Percentiles rank a stretch among this genome's conserved stretches.
These are phyloP conservation scores for Microdochium bolleyi DNA, from an alignment of 2,329 filamentous ascomycete genomes.

Conservation along the genomic window DNA sequence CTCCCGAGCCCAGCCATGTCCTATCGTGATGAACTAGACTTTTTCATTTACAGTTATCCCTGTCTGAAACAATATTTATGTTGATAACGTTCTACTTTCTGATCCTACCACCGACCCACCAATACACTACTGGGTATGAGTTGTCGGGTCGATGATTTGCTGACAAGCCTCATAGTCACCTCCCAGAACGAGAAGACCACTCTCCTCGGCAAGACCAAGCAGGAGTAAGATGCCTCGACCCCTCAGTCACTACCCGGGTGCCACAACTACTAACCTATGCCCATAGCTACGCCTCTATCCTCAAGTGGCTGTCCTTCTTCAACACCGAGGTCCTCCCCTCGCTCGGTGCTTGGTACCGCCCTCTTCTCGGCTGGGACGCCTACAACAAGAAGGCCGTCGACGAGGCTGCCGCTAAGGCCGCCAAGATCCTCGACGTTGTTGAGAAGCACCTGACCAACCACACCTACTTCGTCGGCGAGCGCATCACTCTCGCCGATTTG, in stretches of 20 bases:
- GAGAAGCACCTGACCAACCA: conserved; percentile 86
- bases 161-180: conserved; percentile 56
- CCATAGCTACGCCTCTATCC: conserved; percentile 78
- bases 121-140: conserved; percentile 10
- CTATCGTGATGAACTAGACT: conserved; percentile 63
- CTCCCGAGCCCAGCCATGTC: conserved; percentile 11
- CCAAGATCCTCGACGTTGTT: conserved; percentile 62
- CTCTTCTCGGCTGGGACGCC: conserved; percentile 68
- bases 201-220: conserved; percentile 98
- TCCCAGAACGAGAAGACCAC: conserved; percentile 99
- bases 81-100: conserved; percentile 89
- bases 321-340: conserved; percentile 75
- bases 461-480: conserved; percentile 97
- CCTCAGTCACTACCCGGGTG: neutral
- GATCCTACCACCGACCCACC: conserved; percentile 36
- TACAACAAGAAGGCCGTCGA: conserved; percentile 99
- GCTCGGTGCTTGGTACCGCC: conserved; percentile 76
- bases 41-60: conserved; percentile 88
- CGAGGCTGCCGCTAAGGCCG: conserved; percentile 61
- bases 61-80: conserved; percentile 79
- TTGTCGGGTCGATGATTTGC: neutral
- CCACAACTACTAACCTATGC: conserved; percentile 12
- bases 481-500: conserved; percentile 91
- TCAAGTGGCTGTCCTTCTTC: conserved; percentile 97
- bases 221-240: conserved; percentile 60